A percentile compares a stretch with the other conserved stretches of the same genome.
Evolutionary conservation across 140 eudicot genomes (phyloP).

Genomic region (Ambrosia hybrid): DNA sequence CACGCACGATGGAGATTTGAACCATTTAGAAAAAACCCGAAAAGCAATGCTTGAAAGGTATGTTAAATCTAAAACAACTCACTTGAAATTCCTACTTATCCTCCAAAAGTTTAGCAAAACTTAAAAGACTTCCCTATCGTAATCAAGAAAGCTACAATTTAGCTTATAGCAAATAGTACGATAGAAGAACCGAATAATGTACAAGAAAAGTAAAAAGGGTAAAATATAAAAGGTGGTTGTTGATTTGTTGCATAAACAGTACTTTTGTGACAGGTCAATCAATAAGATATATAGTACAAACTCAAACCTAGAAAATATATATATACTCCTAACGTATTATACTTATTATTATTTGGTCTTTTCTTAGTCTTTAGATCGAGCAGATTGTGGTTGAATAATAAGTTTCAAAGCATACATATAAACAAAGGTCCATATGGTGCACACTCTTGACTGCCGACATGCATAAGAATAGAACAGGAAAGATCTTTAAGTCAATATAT

Average conservation of each 20-base stretch:
- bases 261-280: slow-evolving; percentile 37
- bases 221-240: slow-evolving; percentile 31
- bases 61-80: background rate
- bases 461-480: background rate
- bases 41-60: background rate
- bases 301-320: slow-evolving; percentile 20
- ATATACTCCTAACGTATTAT: slow-evolving; percentile 23
- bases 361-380: slow-evolving; percentile 20
- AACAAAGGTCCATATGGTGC: slow-evolving; percentile 6
- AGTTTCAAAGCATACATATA: slow-evolving; percentile 15
- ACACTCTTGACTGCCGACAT: slow-evolving; percentile 24
- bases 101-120: background rate
- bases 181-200: slow-evolving; percentile 22
- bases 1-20: too few relatives aligned
- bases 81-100: background rate
- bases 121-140: background rate
- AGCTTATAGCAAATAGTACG: slow-evolving; percentile 5
- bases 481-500: slow-evolving; percentile 38
- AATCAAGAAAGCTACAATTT: slow-evolving; percentile 19
- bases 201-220: slow-evolving; percentile 15
- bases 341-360: slow-evolving; percentile 7
- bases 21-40: too few relatives aligned
- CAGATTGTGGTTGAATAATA: slow-evolving; percentile 23
- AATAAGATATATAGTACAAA: slow-evolving; percentile 22
- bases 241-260: slow-evolving; percentile 30